Evolutionary conservation across 192 early-diverging fungal genomes (phyloP), one percentile per base, ranked within the genome.

Genomic region (Funneliformis mosseae): DNA sequence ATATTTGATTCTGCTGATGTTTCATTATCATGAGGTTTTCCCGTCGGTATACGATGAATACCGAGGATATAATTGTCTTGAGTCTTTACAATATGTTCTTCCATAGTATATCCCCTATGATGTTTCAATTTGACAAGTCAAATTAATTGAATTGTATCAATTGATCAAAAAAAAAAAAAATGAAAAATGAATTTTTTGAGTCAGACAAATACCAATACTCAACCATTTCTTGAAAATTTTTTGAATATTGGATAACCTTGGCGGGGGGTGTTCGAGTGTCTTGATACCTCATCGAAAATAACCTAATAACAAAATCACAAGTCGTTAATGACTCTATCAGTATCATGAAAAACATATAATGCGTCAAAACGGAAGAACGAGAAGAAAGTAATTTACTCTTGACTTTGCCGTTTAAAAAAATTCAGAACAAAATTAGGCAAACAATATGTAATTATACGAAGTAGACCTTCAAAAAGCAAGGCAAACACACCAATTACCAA

Each of bases 61-160:
- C 94, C 92, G 10, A 98, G 87, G 3, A 97, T 85, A 82, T 94
- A 98, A 33, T 94, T 92, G 70, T 98, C 97, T 76, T 89, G 90
- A 14, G 95, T 97, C 14, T 90, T 89, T 9, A 95, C 93, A 48
- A 96, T 83, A 82, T 98, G 95, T 62, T 96, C 92, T 60, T 98
- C 91, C 63, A 92, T 86, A 11, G 90, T 92, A 79, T 94, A 97
- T n/a, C 90, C 89, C 93, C 95, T 94, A 82, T n/a, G 5, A 59
- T 38, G n/a, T n/a, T 74, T 27, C 5, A 41, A 63, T 23, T 72
- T 28, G n/a, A n/a, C n/a, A n/a, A n/a, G n/a, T n/a, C n/a, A n/a
- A n/a, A n/a, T 61, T 2, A 6, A 25, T 45, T 27, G 69, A 84
- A 18, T 2, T 33, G 21, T 38, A 61, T 60, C 33, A 43, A 41